Percentiles rank a stretch among this genome's conserved stretches.
phyloP scores from a whole-genome alignment of 306 rosid genomes.

The Cucumis cinereus region DNA sequence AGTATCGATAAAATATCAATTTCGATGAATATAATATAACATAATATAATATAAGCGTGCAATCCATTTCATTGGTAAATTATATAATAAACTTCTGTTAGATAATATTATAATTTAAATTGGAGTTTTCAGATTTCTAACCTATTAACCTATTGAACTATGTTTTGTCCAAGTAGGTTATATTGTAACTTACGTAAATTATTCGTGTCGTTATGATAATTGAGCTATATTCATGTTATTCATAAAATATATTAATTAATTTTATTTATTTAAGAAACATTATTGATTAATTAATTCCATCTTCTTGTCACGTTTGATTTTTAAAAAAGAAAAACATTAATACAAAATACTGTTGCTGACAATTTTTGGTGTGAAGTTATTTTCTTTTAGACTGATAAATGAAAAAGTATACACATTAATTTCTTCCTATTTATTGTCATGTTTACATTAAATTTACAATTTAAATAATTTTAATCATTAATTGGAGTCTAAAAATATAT shows the following conservation, averaged over 20 bases:
- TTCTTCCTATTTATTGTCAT: background rate
- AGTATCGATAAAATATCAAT: too few relatives aligned
- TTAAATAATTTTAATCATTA: background rate
- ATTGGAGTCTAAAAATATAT: background rate
- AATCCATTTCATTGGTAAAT: too few relatives aligned
- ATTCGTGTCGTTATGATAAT: too few relatives aligned
- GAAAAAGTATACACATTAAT: background rate
- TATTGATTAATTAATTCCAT: background rate
- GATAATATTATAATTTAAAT: too few relatives aligned
- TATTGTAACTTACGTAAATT: too few relatives aligned
- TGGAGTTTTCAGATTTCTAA: background rate
- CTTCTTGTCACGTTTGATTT: background rate
- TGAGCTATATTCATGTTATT: too few relatives aligned
- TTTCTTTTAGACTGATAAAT: background rate
- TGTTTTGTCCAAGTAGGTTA: too few relatives aligned
- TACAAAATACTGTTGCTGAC: background rate
- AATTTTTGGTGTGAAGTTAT: background rate
- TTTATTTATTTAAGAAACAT: background rate
- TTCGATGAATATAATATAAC: too few relatives aligned
- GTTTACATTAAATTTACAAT: background rate
- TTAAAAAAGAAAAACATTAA: background rate
- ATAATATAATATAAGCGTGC: too few relatives aligned
- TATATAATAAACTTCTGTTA: background rate
- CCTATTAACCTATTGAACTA: too few relatives aligned
- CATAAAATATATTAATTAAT: too few relatives aligned